A percentile compares a stretch with the other conserved stretches of the same genome.
Conservation (phyloP, 768 basidiomycete genomes). For the Butyriboletus loyo region DNA sequence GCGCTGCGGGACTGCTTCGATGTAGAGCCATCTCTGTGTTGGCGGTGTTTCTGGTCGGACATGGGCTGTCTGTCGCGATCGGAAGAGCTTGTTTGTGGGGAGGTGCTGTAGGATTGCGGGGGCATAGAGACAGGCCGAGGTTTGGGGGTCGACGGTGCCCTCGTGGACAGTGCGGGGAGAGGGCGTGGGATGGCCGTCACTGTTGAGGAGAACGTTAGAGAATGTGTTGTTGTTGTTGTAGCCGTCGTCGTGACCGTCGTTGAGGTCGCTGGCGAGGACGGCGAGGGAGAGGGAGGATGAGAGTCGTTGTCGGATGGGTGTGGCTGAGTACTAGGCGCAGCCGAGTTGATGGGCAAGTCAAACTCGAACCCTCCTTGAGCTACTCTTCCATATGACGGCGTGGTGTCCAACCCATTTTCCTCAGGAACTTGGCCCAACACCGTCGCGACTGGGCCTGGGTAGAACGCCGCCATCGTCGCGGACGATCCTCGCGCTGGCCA, state of each 20-base stretch:
- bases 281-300: slow-evolving; percentile 13
- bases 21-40: slow-evolving; percentile 31
- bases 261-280: slow-evolving; percentile 7
- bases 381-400: slow-evolving; percentile 53
- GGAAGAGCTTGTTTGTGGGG: slow-evolving; percentile 30
- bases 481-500: slow-evolving; percentile 8
- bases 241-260: slow-evolving; percentile 12
- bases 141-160: slow-evolving; percentile 29
- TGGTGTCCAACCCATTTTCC: slow-evolving; percentile 40
- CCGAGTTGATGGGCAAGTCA: slow-evolving; percentile 50
- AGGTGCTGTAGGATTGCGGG: slow-evolving; percentile 49
- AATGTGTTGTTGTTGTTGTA: slow-evolving; percentile 1
- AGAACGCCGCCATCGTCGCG: slow-evolving; percentile 34
- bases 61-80: slow-evolving; percentile 31
- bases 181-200: slow-evolving; percentile 34
- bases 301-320: slow-evolving; percentile 11
- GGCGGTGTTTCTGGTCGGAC: slow-evolving; percentile 28
- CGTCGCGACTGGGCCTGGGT: slow-evolving; percentile 46
- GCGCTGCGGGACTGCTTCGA: slow-evolving; percentile 34
- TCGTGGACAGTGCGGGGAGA: slow-evolving; percentile 22
- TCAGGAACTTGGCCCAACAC: slow-evolving; percentile 51
- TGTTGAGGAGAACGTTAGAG: slow-evolving; percentile 15
- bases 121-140: slow-evolving; percentile 76
- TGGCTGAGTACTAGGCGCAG: slow-evolving; percentile 22
- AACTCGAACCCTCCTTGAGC: slow-evolving; percentile 58